Percentiles rank a stretch among this genome's conserved stretches.
Evolutionary conservation across 768 basidiomycete species (phyloP).

Genomic region (Lentinula lateritia): DNA sequence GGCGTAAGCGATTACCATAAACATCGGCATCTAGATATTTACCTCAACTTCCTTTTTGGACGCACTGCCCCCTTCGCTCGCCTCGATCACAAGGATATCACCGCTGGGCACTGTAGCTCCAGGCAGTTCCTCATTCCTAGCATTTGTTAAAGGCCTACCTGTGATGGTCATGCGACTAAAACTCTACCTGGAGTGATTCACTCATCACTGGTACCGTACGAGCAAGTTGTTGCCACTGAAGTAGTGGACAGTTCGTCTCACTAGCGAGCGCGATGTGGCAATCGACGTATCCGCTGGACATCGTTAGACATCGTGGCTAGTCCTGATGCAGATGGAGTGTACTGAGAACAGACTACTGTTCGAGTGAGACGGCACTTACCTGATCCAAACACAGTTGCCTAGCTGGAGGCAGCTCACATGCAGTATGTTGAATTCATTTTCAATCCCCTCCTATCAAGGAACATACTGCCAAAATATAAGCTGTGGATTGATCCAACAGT

Average conservation of each 20-base stretch:
- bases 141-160: no score
- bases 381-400: background rate
- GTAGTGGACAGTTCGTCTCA: no score
- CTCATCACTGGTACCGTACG: no score
- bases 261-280: no score
- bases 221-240: no score
- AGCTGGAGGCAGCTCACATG: background rate
- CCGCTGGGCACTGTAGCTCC: background rate
- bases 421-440: background rate
- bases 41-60: background rate
- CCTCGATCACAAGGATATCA: background rate
- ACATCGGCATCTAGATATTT: background rate
- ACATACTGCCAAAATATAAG: background rate
- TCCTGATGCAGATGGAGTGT: background rate
- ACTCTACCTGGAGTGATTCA: no score
- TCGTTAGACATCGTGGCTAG: background rate
- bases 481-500: background rate
- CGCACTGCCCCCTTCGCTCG: background rate
- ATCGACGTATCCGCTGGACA: no score
- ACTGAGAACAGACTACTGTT: background rate
- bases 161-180: no score
- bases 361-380: background rate
- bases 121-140: no score
- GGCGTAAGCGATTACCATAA: slow-evolving; percentile 2
- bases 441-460: background rate